Evolutionary conservation across 169 alveolate genomes (phyloP).

Genomic region (Plasmodium falciparum): DNA sequence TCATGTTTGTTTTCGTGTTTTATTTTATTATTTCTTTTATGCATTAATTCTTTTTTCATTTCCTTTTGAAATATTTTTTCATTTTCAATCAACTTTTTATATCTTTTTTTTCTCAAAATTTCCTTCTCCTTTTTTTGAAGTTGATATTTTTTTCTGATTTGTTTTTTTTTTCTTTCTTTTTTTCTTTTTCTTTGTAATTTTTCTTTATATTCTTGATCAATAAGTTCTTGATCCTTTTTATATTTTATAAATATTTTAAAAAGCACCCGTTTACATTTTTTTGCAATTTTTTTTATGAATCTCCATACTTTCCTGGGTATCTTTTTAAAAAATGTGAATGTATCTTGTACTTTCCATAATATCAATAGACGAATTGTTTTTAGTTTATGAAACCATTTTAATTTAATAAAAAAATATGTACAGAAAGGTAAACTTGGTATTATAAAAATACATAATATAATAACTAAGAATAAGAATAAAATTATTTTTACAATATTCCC

Average conservation of each 20-base stretch:
- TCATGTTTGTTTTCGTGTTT: background rate
- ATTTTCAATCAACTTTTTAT: constrained; percentile 18
- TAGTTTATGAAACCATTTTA: constrained; percentile 23
- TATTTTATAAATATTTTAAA: background rate
- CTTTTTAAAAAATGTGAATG: background rate
- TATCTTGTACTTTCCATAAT: constrained; percentile 29
- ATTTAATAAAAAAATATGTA: constrained; percentile 3
- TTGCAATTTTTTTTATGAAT: background rate
- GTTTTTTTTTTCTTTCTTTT: constrained; percentile 20
- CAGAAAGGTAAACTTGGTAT: constrained; percentile 41
- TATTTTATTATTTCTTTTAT: background rate
- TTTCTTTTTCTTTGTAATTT: constrained; percentile 12
- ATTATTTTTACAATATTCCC: constrained; percentile 9
- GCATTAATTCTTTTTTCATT: background rate
- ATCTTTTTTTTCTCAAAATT: constrained; percentile 12
- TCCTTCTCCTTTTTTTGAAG: constrained; percentile 24
- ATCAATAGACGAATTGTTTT: background rate
- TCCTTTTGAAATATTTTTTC: constrained; percentile 20
- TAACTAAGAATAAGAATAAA: constrained; percentile 3
- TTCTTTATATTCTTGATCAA: constrained; percentile 4
- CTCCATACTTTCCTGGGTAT: background rate
- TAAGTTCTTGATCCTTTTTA: constrained; percentile 10
- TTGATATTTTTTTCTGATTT: constrained; percentile 7
- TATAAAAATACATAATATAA: background rate
- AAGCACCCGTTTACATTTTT: background rate